Evolutionary conservation across 140 eudicot genomes (phyloP).

Genomic region (Stevia rebaudiana): DNA sequence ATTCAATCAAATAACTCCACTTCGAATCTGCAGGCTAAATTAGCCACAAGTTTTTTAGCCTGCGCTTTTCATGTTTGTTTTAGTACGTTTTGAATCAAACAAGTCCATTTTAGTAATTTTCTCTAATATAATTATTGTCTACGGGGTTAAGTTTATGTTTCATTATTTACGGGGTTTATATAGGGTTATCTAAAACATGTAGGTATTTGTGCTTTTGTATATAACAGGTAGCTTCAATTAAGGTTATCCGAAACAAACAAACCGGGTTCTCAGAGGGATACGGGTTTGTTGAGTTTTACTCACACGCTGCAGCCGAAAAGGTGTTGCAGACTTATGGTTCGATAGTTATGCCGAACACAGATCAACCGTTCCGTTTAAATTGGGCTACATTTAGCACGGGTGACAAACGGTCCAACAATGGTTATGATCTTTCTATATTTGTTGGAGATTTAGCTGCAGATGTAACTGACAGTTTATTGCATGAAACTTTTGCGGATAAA

Average conservation of each 20-base stretch:
- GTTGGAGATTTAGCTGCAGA: constrained; percentile 82
- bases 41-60: too few relatives aligned
- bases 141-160: not conserved
- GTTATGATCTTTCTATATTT: constrained; percentile 65
- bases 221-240: constrained; percentile 43
- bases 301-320: constrained; percentile 53
- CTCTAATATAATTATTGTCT: too few relatives aligned
- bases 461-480: constrained; percentile 60
- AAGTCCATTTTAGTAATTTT: too few relatives aligned
- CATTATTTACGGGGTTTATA: not conserved
- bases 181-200: not conserved
- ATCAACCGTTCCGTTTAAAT: constrained; percentile 54
- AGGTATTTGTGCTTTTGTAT: not conserved
- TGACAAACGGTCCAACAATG: constrained; percentile 42
- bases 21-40: too few relatives aligned
- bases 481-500: constrained; percentile 49
- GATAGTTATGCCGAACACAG: constrained; percentile 47
- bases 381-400: constrained; percentile 64
- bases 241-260: constrained; percentile 67
- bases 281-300: constrained; percentile 56
- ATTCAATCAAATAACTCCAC: too few relatives aligned
- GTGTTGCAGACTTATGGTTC: constrained; percentile 39
- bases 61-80: too few relatives aligned
- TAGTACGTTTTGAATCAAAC: too few relatives aligned
- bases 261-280: constrained; percentile 60